phyloP scores from a whole-genome alignment of 176 grass and related monocot genomes.

The Rhynchospora breviuscula region DNA sequence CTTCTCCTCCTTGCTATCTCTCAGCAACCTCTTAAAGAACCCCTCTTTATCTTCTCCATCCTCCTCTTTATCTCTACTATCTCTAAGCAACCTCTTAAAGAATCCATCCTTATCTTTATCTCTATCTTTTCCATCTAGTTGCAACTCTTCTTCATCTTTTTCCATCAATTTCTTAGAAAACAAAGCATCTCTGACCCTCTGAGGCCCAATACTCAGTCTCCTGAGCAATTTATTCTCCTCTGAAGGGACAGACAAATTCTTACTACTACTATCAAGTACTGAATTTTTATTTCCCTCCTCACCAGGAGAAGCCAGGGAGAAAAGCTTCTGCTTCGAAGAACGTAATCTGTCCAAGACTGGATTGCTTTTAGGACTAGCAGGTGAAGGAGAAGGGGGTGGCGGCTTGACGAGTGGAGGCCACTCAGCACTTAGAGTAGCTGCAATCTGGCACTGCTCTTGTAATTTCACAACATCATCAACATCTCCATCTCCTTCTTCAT shows the following conservation, averaged over 20 bases:
- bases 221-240: conserved; percentile 91
- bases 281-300: conserved; percentile 31
- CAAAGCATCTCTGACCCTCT: conserved; percentile 69
- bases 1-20: conserved; percentile 79
- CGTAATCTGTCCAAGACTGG: conserved; percentile 84
- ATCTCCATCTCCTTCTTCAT: conserved; percentile 45
- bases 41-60: conserved; percentile 72
- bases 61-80: conserved; percentile 74
- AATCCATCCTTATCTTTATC: conserved; percentile 70
- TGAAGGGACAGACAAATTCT: conserved; percentile 36
- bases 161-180: conserved; percentile 79
- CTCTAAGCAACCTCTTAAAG: conserved; percentile 82
- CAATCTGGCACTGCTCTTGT: conserved; percentile 90
- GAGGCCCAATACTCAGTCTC: conserved; percentile 72
- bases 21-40: conserved; percentile 71
- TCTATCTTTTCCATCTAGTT: conserved; percentile 26
- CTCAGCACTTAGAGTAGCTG: conserved; percentile 67
- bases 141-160: conserved; percentile 64
- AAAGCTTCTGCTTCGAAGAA: conserved; percentile 72
- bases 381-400: conserved; percentile 27
- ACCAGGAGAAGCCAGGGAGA: conserved; percentile 62
- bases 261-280: conserved; percentile 29
- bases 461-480: conserved; percentile 7
- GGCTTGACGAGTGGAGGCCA: conserved; percentile 50
- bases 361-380: conserved; percentile 58